Evolutionary conservation across 495 filamentous ascomycete genomes (phyloP).

Genomic region (Ascodesmis nigricans): DNA sequence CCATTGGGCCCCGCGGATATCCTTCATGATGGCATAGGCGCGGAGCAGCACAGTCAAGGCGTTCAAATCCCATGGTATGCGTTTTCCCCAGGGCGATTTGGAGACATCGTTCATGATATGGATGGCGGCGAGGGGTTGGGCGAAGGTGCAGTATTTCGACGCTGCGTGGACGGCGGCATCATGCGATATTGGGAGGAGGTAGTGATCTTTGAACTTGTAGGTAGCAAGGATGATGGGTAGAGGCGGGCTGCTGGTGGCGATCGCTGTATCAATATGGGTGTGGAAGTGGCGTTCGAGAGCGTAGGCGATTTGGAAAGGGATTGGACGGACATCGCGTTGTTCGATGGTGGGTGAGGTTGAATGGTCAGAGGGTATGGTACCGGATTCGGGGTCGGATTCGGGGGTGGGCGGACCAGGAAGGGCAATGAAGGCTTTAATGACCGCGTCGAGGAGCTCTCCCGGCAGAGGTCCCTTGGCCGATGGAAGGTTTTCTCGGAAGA

Average conservation of each 20-base stretch:
- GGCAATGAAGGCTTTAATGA: neutral
- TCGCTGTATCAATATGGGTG: neutral
- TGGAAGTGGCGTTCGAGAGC: neutral
- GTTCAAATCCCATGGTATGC: constrained; percentile 11
- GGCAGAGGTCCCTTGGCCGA: neutral
- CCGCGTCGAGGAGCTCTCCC: neutral
- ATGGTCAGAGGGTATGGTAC: neutral
- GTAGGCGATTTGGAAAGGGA: neutral
- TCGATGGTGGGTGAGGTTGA: neutral
- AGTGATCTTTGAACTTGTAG: constrained; percentile 12
- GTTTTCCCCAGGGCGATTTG: constrained; percentile 13
- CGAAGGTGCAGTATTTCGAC: constrained; percentile 6
- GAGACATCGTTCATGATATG: constrained; percentile 14
- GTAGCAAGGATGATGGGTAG: constrained; percentile 1
- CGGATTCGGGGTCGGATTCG: neutral
- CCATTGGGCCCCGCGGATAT: constrained; percentile 13
- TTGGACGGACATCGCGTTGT: too few relatives aligned
- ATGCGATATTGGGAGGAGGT: constrained; percentile 12
- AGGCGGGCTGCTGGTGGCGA: neutral
- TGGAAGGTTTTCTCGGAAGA: constrained; percentile 3
- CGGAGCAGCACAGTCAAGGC: constrained; percentile 14
- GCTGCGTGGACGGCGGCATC: constrained; percentile 14
- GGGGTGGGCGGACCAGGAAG: neutral
- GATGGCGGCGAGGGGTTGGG: constrained; percentile 11
- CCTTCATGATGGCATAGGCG: constrained; percentile 14